A percentile compares a stretch with the other conserved stretches of the same genome.
Evolutionary conservation across 192 early-diverging fungal genomes (phyloP).

Genomic region (Linderina pennispora): DNA sequence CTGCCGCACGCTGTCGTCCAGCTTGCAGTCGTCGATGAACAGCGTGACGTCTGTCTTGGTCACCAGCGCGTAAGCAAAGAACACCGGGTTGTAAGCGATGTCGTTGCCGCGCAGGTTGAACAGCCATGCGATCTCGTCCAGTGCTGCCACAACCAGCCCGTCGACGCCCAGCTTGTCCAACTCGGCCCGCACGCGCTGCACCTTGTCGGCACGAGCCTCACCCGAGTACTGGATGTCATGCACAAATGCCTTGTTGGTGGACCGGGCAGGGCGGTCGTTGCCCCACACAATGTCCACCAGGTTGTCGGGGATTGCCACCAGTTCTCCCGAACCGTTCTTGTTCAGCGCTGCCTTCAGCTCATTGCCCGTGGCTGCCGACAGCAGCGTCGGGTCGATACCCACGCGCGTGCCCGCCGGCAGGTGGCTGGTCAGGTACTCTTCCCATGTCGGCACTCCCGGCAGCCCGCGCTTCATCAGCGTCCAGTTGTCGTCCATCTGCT

Average conservation of each 20-base stretch:
- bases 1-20: constrained; percentile 52
- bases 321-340: constrained; percentile 48
- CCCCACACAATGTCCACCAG: constrained; percentile 86
- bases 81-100: constrained; percentile 94
- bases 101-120: constrained; percentile 97
- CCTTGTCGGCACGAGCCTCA: constrained; percentile 57
- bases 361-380: constrained; percentile 62
- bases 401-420: constrained; percentile 72
- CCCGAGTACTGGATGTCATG: constrained; percentile 70
- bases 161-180: constrained; percentile 57
- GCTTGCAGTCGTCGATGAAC: constrained; percentile 71
- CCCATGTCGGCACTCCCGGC: constrained; percentile 81
- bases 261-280: constrained; percentile 62
- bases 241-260: constrained; percentile 57
- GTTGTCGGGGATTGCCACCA: constrained; percentile 71
- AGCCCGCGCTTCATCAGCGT: constrained; percentile 89
- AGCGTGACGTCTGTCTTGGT: constrained; percentile 62
- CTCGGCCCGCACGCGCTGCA: constrained; percentile 58
- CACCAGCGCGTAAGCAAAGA: constrained; percentile 87
- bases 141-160: constrained; percentile 77
- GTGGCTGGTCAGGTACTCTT: constrained; percentile 76
- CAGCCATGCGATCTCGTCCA: constrained; percentile 97
- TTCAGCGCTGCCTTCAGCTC: constrained; percentile 52
- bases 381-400: constrained; percentile 86
- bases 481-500: constrained; percentile 93